Conservation (phyloP, 1,284 basidiomycete genomes). For the Apiotrichum porosum region DNA sequence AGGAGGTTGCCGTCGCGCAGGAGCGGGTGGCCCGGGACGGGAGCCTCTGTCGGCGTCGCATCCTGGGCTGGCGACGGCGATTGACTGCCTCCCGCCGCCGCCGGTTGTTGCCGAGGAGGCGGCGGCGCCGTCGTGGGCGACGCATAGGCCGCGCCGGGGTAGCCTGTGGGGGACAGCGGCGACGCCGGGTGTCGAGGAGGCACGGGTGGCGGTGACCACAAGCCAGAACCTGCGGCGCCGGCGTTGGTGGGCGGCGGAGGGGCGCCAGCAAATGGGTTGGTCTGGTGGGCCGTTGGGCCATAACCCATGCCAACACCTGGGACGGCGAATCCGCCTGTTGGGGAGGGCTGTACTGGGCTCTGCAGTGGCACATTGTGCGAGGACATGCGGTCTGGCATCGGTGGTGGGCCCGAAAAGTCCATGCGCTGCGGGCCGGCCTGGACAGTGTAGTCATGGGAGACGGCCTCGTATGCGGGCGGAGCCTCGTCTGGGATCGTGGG, state of each 20-base stretch:
- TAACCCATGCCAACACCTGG: conserved; percentile 38
- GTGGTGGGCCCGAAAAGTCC: conserved; percentile 46
- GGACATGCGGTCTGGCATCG: conserved; percentile 36
- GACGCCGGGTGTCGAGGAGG: conserved; percentile 18
- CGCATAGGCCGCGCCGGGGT: not conserved
- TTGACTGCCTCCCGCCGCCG: not conserved
- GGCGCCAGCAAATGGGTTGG: not conserved
- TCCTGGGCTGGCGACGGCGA: not conserved
- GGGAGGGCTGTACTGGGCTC: conserved; percentile 7
- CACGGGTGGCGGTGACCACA: conserved; percentile 10
- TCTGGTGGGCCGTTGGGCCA: conserved; percentile 11
- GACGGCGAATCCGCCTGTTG: conserved; percentile 22
- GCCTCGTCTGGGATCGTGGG: conserved; percentile 28
- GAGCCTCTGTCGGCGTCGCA: conserved; percentile 35
- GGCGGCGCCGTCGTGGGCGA: conserved; percentile 9
- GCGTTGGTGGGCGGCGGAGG: not conserved
- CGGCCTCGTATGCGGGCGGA: conserved; percentile 34
- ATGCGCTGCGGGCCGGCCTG: conserved; percentile 34
- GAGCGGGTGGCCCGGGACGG: conserved; percentile 43
- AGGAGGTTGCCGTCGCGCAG: conserved; percentile 38
- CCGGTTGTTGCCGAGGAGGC: conserved; percentile 3
- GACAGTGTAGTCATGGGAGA: conserved; percentile 8
- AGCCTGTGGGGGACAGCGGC: no score
- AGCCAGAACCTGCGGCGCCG: no score
- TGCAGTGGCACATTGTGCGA: no score